Evolutionary conservation across 768 basidiomycete genomes (phyloP), one percentile per base, ranked within the genome.

Genomic region (Amanita jacksonii): DNA sequence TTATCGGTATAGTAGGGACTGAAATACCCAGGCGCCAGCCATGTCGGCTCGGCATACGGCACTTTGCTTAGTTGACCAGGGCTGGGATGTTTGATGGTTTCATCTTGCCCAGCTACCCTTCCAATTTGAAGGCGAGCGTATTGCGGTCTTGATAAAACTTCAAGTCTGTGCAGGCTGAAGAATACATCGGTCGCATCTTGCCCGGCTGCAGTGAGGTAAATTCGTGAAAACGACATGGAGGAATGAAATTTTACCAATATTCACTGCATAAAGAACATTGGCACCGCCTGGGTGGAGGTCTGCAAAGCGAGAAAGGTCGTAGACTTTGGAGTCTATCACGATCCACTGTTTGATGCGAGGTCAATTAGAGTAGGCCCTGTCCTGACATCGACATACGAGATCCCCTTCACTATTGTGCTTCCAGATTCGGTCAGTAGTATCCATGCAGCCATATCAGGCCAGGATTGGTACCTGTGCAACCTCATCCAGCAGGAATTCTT

Each of bases 381-480:
- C n/a, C n/a, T n/a, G n/a, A n/a, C n/a, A n/a, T n/a, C n/a, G 7
- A 65, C 76, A 56, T 49, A 84, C 86, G 51, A 96, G 61, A 60
- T 93, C 81, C 38, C 84, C 87, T 53, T 81, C 77, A 55, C 76
- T 81, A 69, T 91, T 88, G 63, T 96, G 92, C 91, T 96, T 50
- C 8, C 40, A 36, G 33, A 24, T 30, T 41, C 23, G 37, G 38
- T 33, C 33, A 34, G 25, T 31, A 19, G 23, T 32, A 41, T 37
- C 19, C 38, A n/a, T 23, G 4, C 38, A 18, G 43, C 24, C 30
- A 6, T 23, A 36, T 31, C 4, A 7, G 12, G 40, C 22, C 36
- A 25, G 18, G 20, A 33, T 8, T 20, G 67, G 41, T 49, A 85
- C 86, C 69, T 80, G 70, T 13, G 76, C 70, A 45, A 88, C 78